These are phyloP conservation scores for Neocatenulostroma microsporum DNA, from an alignment of 2,329 filamentous ascomycete genomes.

Conservation along the genomic window DNA sequence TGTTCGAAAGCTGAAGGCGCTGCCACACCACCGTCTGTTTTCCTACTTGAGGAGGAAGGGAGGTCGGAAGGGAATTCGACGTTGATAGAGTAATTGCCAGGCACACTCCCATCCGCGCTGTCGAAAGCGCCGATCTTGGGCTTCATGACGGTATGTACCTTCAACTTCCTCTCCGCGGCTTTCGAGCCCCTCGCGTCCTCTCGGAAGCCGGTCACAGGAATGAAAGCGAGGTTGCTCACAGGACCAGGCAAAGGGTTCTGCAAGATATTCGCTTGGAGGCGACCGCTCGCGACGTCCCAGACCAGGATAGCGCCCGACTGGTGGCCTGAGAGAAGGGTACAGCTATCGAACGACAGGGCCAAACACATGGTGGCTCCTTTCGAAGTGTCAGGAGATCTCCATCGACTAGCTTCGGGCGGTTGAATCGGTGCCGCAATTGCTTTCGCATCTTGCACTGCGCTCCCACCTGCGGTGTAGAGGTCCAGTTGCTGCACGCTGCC, in stretches of 20 bases:
- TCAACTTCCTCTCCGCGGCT: conserved; percentile 38
- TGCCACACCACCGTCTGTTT: conserved; percentile 12
- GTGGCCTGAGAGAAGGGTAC: conserved; percentile 71
- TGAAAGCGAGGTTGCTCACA: conserved; percentile 72
- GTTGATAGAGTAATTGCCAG: conserved; percentile 57
- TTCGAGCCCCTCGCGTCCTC: too few relatives aligned
- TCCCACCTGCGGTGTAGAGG: conserved; percentile 43
- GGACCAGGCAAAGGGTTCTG: conserved; percentile 64
- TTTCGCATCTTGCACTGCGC: conserved; percentile 16
- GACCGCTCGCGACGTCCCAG: conserved; percentile 70
- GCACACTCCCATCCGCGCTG: conserved; percentile 31
- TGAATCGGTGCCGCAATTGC: conserved; percentile 30
- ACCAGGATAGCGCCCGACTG: conserved; percentile 66
- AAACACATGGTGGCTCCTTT: conserved; percentile 61
- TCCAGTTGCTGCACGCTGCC: conserved; percentile 74
- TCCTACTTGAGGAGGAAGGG: conserved; percentile 31
- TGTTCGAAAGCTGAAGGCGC: conserved; percentile 29
- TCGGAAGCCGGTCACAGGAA: conserved; percentile 51
- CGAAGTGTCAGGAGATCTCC: conserved; percentile 37
- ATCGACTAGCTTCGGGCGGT: conserved; percentile 29
- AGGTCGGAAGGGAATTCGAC: conserved; percentile 49
- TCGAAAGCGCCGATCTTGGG: conserved; percentile 59
- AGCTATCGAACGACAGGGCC: conserved; percentile 73
- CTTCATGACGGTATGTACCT: conserved; percentile 61
- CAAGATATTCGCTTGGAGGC: conserved; percentile 55